Percentiles rank a stretch among this genome's conserved stretches.
Conservation (phyloP, 2,329 filamentous ascomycete genomes). For the Fusarium redolens region DNA sequence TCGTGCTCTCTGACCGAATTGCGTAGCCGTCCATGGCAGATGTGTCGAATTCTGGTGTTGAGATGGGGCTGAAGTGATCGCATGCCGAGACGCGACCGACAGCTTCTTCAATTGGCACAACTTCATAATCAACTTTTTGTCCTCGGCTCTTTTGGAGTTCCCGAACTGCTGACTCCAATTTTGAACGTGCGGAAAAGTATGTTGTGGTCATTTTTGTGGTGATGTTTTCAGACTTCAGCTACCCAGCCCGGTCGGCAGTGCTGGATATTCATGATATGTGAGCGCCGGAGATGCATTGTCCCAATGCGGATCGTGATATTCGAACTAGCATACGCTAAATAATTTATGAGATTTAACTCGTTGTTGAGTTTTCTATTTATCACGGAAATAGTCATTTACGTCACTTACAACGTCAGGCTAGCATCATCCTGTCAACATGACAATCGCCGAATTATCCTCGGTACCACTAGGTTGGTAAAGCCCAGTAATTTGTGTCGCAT, state of each 20-base stretch:
- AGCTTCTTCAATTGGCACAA: background rate
- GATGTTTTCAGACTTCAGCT: background rate
- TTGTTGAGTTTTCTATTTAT: background rate
- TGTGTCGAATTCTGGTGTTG: background rate
- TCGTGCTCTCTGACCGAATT: background rate
- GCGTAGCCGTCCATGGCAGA: constrained; percentile 2
- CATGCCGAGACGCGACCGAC: background rate
- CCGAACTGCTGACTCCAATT: background rate
- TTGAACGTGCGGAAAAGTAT: background rate
- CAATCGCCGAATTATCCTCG: no score
- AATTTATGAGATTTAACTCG: background rate
- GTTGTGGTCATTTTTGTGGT: background rate
- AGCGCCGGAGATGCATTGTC: background rate
- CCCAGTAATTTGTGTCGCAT: background rate
- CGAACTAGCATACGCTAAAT: background rate
- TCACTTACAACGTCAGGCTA: background rate
- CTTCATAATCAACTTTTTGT: background rate
- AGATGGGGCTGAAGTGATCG: background rate
- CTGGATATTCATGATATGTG: background rate
- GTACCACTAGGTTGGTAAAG: background rate
- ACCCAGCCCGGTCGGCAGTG: background rate
- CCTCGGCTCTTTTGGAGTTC: no score
- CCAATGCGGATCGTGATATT: background rate
- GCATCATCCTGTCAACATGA: background rate
- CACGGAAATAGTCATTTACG: background rate